phyloP scores from a whole-genome alignment of 305 asterid genomes.

The Caryopteris hybrid region DNA sequence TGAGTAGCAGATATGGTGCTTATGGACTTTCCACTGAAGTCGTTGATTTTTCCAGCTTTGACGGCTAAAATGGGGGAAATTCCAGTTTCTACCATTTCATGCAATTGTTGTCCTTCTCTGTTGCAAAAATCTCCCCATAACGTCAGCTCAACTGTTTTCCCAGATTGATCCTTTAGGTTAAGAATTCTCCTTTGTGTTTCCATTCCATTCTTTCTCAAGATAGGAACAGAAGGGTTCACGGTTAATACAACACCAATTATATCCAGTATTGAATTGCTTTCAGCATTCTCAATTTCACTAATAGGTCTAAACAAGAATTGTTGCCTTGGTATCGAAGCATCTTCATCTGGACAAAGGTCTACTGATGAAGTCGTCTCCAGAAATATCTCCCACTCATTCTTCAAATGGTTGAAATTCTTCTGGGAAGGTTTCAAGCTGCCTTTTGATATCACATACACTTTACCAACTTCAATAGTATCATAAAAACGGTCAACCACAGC shows the following conservation, averaged over 20 bases:
- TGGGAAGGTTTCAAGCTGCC: conserved; percentile 93
- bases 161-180: conserved; percentile 79
- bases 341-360: conserved; percentile 83
- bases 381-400: conserved; percentile 94
- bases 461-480: conserved; percentile 69
- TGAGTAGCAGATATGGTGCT: conserved; percentile 84
- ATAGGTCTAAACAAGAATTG: conserved; percentile 81
- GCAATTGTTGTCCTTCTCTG: conserved; percentile 76
- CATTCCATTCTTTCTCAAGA: conserved; percentile 93
- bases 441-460: conserved; percentile 82
- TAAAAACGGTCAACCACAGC: conserved; percentile 82
- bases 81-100: conserved; percentile 64
- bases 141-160: conserved; percentile 67
- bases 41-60: conserved; percentile 88
- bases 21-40: conserved; percentile 82
- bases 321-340: conserved; percentile 80
- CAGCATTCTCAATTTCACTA: conserved; percentile 69
- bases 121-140: conserved; percentile 97
- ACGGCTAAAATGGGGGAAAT: conserved; percentile 70
- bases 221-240: conserved; percentile 88
- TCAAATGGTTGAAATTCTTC: conserved; percentile 91
- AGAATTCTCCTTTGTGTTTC: conserved; percentile 87
- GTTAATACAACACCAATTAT: conserved; percentile 67
- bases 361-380: conserved; percentile 73
- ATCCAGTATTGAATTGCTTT: conserved; percentile 79